phyloP scores from a whole-genome alignment of 805 yeast genomes.

The Starmerella scarabaei region DNA sequence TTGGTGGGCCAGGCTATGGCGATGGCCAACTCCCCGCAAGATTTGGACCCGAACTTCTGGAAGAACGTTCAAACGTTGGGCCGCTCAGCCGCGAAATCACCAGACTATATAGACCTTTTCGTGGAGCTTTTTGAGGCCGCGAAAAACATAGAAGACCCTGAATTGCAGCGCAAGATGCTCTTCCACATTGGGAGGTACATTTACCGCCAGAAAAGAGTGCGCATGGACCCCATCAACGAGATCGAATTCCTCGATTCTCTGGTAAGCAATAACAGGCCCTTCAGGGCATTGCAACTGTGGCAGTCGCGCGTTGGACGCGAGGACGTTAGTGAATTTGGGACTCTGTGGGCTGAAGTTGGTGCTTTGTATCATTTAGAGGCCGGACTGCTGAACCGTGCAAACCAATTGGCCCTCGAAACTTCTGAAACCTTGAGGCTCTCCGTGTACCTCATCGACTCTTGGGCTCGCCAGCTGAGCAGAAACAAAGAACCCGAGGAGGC shows the following conservation, averaged over 20 bases:
- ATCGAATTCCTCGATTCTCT: conserved; percentile 21
- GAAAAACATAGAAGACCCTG: conserved; percentile 7
- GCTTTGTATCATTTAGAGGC: conserved; percentile 20
- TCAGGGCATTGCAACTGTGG: conserved; percentile 19
- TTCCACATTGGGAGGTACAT: conserved; percentile 14
- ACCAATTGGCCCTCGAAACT: conserved; percentile 9
- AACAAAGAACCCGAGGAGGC: background rate
- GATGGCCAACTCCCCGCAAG: conserved; percentile 6
- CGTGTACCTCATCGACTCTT: conserved; percentile 10
- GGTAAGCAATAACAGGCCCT: conserved; percentile 12
- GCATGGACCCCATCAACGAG: conserved; percentile 23
- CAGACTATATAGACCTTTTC: conserved; percentile 10
- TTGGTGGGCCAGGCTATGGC: conserved; percentile 6
- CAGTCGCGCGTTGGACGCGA: conserved; percentile 9
- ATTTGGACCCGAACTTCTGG: conserved; percentile 17
- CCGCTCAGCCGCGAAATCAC: background rate
- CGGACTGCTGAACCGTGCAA: conserved; percentile 12
- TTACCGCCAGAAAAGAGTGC: conserved; percentile 16
- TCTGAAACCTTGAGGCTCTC: conserved; percentile 8
- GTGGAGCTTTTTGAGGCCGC: conserved; percentile 19
- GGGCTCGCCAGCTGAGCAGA: conserved; percentile 1
- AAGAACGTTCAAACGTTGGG: conserved; percentile 8
- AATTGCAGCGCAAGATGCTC: conserved; percentile 5
- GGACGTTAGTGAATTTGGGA: conserved; percentile 11
- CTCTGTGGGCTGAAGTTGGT: conserved; percentile 21